Evolutionary conservation across 2,329 filamentous ascomycete species (phyloP), one percentile per base, ranked within the genome.

Genomic region (Teratosphaeria epicoccoides): DNA sequence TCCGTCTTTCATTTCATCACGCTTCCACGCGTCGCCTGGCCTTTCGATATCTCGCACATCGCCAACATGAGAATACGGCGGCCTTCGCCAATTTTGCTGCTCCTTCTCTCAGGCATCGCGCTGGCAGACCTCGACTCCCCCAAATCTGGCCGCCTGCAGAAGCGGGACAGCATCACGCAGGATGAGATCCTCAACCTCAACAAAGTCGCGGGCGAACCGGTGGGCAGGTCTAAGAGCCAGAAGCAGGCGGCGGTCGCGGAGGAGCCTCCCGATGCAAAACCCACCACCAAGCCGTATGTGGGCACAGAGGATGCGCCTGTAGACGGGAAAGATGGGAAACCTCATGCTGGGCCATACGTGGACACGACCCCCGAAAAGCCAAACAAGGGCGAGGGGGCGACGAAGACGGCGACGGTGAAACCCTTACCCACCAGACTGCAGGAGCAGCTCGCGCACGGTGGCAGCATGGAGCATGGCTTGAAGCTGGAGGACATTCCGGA

Each of bases 301-400:
- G 81, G 80, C 49, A 83, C 82, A 49, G 89, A 89, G 67, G 84
- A 93, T 73, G 88, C 87, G 51, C 91, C 91, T 0, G 84, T 96
- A 20, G 93, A 97, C 67, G 90, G 90, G 45, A 85, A 86, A 62
- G 93, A 97, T 71, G 93, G 93, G 46, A 93, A 90, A 72, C 93
- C 93, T 46, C 91, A 96, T 66, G 81, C 84, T 20, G 93, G 93
- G 1, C 93, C 93, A 1, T 83, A 80, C 64, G 82, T 90, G 52
- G 81, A 83, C 55, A 78, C 68, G 44, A 66, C 67, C 9, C 61
- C 65, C 6, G 65, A 66, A 23, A 50, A 59, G 44, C 49, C 52
- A 17, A 58, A 59, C 53, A 61, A 65, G 46, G 59, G 55, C n/a
- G 58, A 59, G 3, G 57, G 49, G 14, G 50, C 47, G 24, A 56